Base-by-base conservation (phyloP, 495 filamentous ascomycete species). In the Xylaria bambusicola region DNA sequence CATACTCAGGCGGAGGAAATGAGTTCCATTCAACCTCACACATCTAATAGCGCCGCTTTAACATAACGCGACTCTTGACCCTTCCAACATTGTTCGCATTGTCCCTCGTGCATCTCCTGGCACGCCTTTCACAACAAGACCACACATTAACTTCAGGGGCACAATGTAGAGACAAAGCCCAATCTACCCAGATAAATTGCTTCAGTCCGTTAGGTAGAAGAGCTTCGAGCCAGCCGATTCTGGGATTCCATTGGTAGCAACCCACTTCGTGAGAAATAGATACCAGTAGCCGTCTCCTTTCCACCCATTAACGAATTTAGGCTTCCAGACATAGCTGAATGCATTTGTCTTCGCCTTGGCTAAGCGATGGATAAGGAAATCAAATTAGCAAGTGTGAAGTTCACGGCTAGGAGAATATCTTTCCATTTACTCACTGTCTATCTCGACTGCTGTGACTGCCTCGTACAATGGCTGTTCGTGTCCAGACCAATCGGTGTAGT, bases 251-350 rank as follows among this genome's bases (percentile, higher is more conserved):
- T 47, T 47, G 45, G 45, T 47, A 6, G 21, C 45, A 47, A 47
- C 21, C 45, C 45, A 47, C 21, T 27, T 27, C 27, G 12, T 47
- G 21, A 3, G 4, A 15, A 47, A 13, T 2, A 4, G 27, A n/a
- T 47, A 47, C 45, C 45, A 47, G 45, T 47, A 47, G 45, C 45
- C 45, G 20, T 47, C 23, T 10, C 45, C 45, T 47, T 47, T 7
- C 45, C 45, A 27, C 23, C 45, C 45, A 26, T 47, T 27, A n/a
- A 47, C 27, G 21, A 47, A 13, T 4, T 26, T 8, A 6, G 45
- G 45, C 45, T 47, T 47, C 21, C 4, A 10, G 18, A 9, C 27
- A 12, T 47, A 47, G 45, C 9, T 47, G 21, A 15, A 2, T 47
- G 21, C 45, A 26, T 47, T 20, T 29, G 24, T 29, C 45, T 20